These are phyloP conservation scores for Pythium biforme DNA, from an alignment of 352 stramenopile species.

Conservation along the genomic window DNA sequence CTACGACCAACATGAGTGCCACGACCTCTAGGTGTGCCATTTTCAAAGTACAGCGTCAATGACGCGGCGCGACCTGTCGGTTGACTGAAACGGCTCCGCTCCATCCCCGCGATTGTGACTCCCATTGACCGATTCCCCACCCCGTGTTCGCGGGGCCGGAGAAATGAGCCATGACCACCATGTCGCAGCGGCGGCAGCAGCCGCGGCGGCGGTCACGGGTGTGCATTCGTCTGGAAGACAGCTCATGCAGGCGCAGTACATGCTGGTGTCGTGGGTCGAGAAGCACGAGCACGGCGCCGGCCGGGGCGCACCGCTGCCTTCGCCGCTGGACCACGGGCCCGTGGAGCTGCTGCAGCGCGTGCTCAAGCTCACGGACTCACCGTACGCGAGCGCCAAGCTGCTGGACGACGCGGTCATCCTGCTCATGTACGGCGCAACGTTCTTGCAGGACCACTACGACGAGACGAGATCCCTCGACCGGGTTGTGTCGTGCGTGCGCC, in stretches of 20 bases:
- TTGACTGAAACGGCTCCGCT: no score
- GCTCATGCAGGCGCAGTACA: constrained; percentile 28
- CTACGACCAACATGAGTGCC: no score
- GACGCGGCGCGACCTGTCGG: no score
- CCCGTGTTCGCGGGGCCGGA: no score
- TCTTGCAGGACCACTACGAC: constrained; percentile 30
- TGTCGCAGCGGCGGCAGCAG: constrained; percentile 1
- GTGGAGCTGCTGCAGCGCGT: constrained; percentile 21
- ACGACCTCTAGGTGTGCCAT: no score
- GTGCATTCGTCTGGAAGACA: constrained; percentile 18
- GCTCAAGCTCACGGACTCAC: constrained; percentile 10
- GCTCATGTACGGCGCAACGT: constrained; percentile 42
- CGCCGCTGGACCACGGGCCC: constrained; percentile 26
- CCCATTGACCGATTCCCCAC: not conserved
- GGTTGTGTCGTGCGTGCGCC: constrained; percentile 10
- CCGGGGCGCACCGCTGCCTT: constrained; percentile 17
- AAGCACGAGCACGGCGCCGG: constrained; percentile 19
- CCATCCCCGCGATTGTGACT: no score
- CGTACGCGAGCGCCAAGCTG: constrained; percentile 22
- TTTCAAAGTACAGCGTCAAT: no score
- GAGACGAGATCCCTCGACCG: not conserved
- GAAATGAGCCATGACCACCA: not conserved
- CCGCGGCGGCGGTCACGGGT: not conserved
- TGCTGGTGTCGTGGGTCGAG: constrained; percentile 28
- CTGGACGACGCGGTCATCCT: constrained; percentile 52